phyloP scores from a whole-genome alignment of 176 grass and related monocot species.

The Lolium perenne region DNA sequence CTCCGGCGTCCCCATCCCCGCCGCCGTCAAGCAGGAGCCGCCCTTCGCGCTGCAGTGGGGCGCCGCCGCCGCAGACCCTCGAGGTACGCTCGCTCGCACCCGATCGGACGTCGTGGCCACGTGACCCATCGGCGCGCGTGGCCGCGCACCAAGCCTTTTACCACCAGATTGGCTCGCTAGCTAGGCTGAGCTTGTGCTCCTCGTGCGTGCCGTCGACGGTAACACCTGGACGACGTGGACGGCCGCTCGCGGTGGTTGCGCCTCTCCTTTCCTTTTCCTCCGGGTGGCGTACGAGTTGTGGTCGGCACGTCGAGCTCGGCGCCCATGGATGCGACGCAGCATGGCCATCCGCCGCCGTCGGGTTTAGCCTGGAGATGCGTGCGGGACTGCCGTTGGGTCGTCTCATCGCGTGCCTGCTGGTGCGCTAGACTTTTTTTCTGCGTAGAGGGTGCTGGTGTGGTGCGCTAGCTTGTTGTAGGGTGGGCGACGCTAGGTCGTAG shows the following conservation, averaged over 20 bases:
- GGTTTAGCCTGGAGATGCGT: background rate
- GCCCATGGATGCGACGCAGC: background rate
- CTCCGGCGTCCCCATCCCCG: background rate
- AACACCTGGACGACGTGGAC: background rate
- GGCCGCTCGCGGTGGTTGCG: conserved; percentile 11
- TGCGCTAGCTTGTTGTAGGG: conserved; percentile 9
- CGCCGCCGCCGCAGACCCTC: conserved; percentile 32
- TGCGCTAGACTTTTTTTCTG: background rate
- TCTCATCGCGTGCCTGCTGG: background rate
- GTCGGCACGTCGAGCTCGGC: background rate
- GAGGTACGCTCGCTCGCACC: conserved; percentile 42
- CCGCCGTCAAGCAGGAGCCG: conserved; percentile 47
- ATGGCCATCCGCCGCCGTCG: background rate
- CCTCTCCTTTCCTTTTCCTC: background rate
- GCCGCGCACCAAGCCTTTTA: too few species aligned
- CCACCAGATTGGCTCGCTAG: too few species aligned
- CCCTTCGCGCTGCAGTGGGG: conserved; percentile 56
- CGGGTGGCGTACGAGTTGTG: background rate
- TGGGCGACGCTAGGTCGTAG: conserved; percentile 37
- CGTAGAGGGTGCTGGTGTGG: background rate
- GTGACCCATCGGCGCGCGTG: too few species aligned
- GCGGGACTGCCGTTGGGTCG: background rate
- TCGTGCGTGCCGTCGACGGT: conserved; percentile 7
- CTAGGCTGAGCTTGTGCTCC: background rate
- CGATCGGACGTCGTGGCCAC: background rate